Evolutionary conservation across 768 basidiomycete genomes (phyloP), one percentile per base, ranked within the genome.

Genomic region (Naematelia encephala): DNA sequence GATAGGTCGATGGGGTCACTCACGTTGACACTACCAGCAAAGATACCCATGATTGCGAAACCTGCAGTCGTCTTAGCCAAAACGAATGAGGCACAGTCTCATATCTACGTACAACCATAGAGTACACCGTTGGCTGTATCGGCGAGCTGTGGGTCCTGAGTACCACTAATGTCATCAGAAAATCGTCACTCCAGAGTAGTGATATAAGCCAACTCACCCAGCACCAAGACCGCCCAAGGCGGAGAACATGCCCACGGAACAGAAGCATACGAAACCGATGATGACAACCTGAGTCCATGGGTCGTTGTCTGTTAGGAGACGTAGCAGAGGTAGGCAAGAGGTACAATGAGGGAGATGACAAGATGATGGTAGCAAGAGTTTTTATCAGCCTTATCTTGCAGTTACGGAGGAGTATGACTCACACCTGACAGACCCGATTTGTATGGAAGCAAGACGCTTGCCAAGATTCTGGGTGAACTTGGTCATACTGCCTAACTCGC

Each of bases 101-200:
- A 47, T 21, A 21, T 21, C 5, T 47, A 47, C 25, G 5, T 19
- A 47, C 25, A 26, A 44, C 76, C 80, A 62, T 82, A 81, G 19
- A 82, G 75, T 16, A 81, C 79, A 57, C 75, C 76, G 62, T 81
- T 80, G 30, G 80, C 66, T 23, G 67, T 80, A 58, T 80, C 80
- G 16, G 77, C 76, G 34, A 82, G 77, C 22, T 76, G 59, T 50
- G 79, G 63, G 56, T 81, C 79, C 57, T 79, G 76, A 4, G 74
- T 70, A 39, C 79, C 80, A 64, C 80, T 80, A 79, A 79, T 78
- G 78, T 29, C 80, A 64, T 63, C 78, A 8, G 23, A 23, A 21
- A 8, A 8, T 47, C 16, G n/a, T 47, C 46, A 61, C 8, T 8
- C 34, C 8, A 8, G 25, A 21, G 46, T 21, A 47, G 51, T 19